These are phyloP conservation scores for Xylaria cubensis DNA, from an alignment of 495 filamentous ascomycete genomes.

Conservation along the genomic window DNA sequence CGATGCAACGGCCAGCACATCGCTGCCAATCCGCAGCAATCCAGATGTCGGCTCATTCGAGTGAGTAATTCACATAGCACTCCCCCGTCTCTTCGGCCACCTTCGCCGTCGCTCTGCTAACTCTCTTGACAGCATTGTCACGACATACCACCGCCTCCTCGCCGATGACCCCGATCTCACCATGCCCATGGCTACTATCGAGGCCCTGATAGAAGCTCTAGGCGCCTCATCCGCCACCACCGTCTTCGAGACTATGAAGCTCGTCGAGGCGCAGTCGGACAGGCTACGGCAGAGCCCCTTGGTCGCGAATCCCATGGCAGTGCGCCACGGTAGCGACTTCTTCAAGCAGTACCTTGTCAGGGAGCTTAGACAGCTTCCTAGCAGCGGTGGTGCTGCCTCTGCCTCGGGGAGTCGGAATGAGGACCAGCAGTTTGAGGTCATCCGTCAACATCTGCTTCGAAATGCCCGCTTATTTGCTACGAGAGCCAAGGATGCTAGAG, in stretches of 20 bases:
- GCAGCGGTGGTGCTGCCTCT: slow-evolving; percentile 42
- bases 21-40: slow-evolving; percentile 39
- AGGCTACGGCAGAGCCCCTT: slow-evolving; percentile 67
- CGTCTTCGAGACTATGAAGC: slow-evolving; percentile 89
- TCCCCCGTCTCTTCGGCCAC: not conserved
- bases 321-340: slow-evolving; percentile 92
- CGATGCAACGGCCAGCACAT: slow-evolving; percentile 33
- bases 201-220: slow-evolving; percentile 85
- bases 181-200: slow-evolving; percentile 95
- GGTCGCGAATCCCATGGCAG: slow-evolving; percentile 85
- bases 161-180: slow-evolving; percentile 79
- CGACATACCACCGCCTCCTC: slow-evolving; percentile 58
- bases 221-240: slow-evolving; percentile 77
- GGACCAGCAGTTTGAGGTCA: slow-evolving; percentile 76
- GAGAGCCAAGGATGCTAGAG: slow-evolving; percentile 83
- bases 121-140: slow-evolving; percentile 55
- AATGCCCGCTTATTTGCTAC: slow-evolving; percentile 86
- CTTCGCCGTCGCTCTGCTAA: not conserved
- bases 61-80: slow-evolving; percentile 25
- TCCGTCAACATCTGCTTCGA: slow-evolving; percentile 78
- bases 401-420: slow-evolving; percentile 10
- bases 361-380: slow-evolving; percentile 57
- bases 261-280: slow-evolving; percentile 75
- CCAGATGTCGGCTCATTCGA: slow-evolving; percentile 42
- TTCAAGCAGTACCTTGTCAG: slow-evolving; percentile 90